Base-by-base conservation (phyloP, 441 rosid genomes). In the Eutrema salsugineum region DNA sequence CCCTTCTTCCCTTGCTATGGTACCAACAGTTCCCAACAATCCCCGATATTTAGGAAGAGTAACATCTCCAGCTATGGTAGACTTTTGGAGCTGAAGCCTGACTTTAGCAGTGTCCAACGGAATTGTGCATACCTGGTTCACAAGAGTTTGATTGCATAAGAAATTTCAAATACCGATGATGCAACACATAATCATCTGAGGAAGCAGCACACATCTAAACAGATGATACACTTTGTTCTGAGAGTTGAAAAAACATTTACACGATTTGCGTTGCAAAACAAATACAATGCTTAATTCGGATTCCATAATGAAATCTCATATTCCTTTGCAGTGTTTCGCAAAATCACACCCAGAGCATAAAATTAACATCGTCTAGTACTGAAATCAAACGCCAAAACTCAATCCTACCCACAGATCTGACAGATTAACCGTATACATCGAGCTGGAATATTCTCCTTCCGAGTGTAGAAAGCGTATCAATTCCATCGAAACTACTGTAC, bases 91-190 rank as follows among this genome's bases (percentile, higher is more conserved):
- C 83, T 95, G 98, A 62, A 95, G 99, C 84, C 99, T 89, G 44
- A 95, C 99, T 83, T 95, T 95, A 28, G 99, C 99, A 77, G 99
- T 95, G 79, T 95, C 99, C 85, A 95, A 80, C 3, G 99, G 99
- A 84, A 95, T 93, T 12, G 98, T 95, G 66, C 97, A 89, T 47
- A 86, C 78, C 99, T 95, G 82, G 68, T 80, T 51, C 77, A 53
- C 16, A 48, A n/a, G n/a, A n/a, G 43, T 49, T 49, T 0, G 40
- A 76, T 66, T 11, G 43, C 60, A 54, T 57, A 51, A 28, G 22
- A 43, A 30, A 15, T 3, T 10, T 59, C 42, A n/a, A n/a, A 27
- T 53, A 3, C 46, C 6, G 6, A 63, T 28, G 53, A 44, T 42
- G 44, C 62, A 55, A 61, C 38, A 22, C 20, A 51, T 19, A 62